Evolutionary conservation across 2,329 filamentous ascomycete genomes (phyloP), one percentile per base, ranked within the genome.

Genomic region (Phaeophleospora eucalypticola): DNA sequence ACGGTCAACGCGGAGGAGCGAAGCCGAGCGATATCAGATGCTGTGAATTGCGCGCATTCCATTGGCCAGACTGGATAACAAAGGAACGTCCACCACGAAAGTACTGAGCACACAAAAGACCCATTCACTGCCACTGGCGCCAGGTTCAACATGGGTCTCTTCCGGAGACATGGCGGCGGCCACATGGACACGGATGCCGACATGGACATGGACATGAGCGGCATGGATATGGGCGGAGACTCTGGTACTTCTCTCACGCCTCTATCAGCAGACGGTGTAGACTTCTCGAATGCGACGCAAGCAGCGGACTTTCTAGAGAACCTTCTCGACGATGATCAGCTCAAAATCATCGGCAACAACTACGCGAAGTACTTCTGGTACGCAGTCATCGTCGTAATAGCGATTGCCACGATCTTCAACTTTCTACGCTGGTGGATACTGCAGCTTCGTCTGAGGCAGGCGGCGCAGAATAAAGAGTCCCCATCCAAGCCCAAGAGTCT

Each of bases 301-400:
- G 67, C 67, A 4, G 46, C 56, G 1, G 61, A 59, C 17, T 70
- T 70, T 36, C 58, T 70, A 6, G 57, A 49, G 4, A 56, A 67
- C 7, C 56, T 71, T 15, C 56, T 69, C 8, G 64, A 70, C 49
- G 67, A 70, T 43, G 58, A 56, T 4, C 52, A 59, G 16, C 61
- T 70, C 24, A 63, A 67, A 38, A 33, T 65, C 10, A 58, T 61
- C 24, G 67, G 62, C 3, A 68, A 69, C 43, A 56, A 56, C 21
- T 65, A 66, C 45, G 68, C 68, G 1, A 58, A 62, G 29, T 58
- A 65, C 44, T 70, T 71, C 48, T 70, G 67, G 68, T 70, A 67
- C 43, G 68, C 67, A 2, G 56, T 68, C 18, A 63, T 63, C 14
- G 59, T 62, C 8, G 54, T 69, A 4, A 61, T 70, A 33, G 65